Conservation (phyloP, 2,329 filamentous ascomycete species). For the Colletotrichum liriopes region DNA sequence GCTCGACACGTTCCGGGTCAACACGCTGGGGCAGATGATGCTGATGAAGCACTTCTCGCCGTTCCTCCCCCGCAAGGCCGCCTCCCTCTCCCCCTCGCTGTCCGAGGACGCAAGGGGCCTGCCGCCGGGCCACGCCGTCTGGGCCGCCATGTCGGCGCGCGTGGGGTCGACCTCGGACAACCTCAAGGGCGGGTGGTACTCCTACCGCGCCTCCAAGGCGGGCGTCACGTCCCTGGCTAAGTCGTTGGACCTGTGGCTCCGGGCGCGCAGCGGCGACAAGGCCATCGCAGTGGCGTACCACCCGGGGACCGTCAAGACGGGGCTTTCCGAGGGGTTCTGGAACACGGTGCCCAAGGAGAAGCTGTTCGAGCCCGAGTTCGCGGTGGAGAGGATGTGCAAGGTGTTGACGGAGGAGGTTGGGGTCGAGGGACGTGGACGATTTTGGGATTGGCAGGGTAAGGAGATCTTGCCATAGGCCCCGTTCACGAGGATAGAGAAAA, state of each 20-base stretch:
- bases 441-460: constrained; percentile 79
- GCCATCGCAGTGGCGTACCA: constrained; percentile 81
- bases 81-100: constrained; percentile 48
- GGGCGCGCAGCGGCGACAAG: constrained; percentile 69
- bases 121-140: constrained; percentile 68
- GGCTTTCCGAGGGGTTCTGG: constrained; percentile 82
- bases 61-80: constrained; percentile 76
- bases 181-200: constrained; percentile 83
- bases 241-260: constrained; percentile 79
- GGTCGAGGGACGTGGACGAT: constrained; percentile 71
- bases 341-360: constrained; percentile 70
- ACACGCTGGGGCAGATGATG: constrained; percentile 81
- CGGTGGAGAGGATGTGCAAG: constrained; percentile 75
- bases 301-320: constrained; percentile 86
- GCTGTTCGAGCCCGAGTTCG: constrained; percentile 77
- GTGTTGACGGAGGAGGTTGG: constrained; percentile 68
- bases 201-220: constrained; percentile 83
- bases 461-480: constrained; percentile 70
- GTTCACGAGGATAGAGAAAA: neutral
- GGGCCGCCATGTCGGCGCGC: constrained; percentile 83
- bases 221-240: constrained; percentile 80
- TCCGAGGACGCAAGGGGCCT: constrained; percentile 19
- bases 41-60: constrained; percentile 82
- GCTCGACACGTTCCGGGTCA: constrained; percentile 80
- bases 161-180: constrained; percentile 85